Conservation (phyloP, 1,139 yeast genomes). For the Candida pseudocylindracea region DNA sequence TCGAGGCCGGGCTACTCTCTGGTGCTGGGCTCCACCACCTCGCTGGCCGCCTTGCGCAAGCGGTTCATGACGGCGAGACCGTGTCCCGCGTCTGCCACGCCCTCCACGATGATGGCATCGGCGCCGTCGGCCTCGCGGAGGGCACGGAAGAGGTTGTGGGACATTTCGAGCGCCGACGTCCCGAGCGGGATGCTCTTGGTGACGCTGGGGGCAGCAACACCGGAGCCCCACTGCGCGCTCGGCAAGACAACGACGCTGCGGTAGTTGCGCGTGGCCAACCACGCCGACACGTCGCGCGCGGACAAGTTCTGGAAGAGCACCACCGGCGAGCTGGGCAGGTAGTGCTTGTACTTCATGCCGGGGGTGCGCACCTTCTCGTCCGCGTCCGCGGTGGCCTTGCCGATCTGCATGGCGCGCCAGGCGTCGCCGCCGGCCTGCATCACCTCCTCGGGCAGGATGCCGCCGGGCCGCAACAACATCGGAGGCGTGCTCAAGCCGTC, state of each 20-base stretch:
- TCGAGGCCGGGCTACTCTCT: too few relatives aligned
- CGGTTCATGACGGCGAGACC: conserved; percentile 94
- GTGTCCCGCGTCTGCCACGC: conserved; percentile 44
- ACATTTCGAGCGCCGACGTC: conserved; percentile 19
- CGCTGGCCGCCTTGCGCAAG: conserved; percentile 63
- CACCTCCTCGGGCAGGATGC: conserved; percentile 64
- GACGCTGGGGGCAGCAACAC: conserved; percentile 4
- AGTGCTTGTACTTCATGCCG: conserved; percentile 94
- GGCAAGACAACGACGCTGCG: conserved; percentile 24
- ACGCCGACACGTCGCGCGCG: conserved; percentile 15
- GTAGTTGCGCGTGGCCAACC: conserved; percentile 5
- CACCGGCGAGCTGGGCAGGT: conserved; percentile 78
- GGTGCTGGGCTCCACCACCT: conserved; percentile 8
- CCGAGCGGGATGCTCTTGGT: too few relatives aligned
- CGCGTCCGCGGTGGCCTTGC: conserved; percentile 40
- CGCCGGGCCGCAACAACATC: conserved; percentile 81
- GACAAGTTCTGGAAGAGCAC: conserved; percentile 35
- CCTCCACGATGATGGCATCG: conserved; percentile 53
- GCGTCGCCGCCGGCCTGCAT: conserved; percentile 30
- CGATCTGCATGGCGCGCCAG: conserved; percentile 46
- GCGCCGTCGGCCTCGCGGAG: conserved; percentile 59
- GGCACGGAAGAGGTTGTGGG: conserved; percentile 47
- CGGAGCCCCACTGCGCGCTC: conserved; percentile 9
- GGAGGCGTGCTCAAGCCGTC: conserved; percentile 82
- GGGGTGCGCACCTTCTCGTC: conserved; percentile 75